Evolutionary conservation across 805 yeast species (phyloP), one percentile per base, ranked within the genome.

Genomic region (Clavispora santaluciae): DNA sequence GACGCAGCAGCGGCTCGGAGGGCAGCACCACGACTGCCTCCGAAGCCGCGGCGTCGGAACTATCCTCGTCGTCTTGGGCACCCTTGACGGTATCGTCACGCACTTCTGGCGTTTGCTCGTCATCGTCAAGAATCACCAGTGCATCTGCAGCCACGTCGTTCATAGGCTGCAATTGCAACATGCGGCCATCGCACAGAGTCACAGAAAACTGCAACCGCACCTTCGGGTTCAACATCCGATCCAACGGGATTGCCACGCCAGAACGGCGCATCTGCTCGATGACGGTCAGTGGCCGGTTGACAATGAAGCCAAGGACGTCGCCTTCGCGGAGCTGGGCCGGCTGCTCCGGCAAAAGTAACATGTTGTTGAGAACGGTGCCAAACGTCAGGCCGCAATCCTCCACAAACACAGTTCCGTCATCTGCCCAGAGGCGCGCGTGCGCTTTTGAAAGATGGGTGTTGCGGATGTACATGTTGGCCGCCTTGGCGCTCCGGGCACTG

Each of bases 361-460:
- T 36, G 22, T 55, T 51, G 41, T 65, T 61, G 40, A 63, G 36
- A 7, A 64, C 44, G 13, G 73, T 68, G 2, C 74, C 74, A 50
- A 67, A 68, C 15, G 68, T 65, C 5, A 72, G 66, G 21, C 46
- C 45, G 21, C 45, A 40, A 42, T 70, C 75, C 43, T 50, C 53
- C 31, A 65, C 38, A 26, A 39, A 51, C 24, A 67, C 51, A 11
- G 21, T 29, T 12, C 53, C 55, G 22, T 57, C 46, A 4, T 33
- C 42, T 30, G 40, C 33, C 39, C 42, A 44, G 24, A 67, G 38
- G 13, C 44, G 40, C 8, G 73, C 73, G 46, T 70, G 75, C 5
- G 45, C 33, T 47, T 66, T 68, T 7, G 72, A 66, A 35, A 70
- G 47, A 47, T 68, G 73, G 30, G 60, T 45, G 45, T 63, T 61